Conservation (phyloP, 768 basidiomycete genomes). For the Auriculariales sp. region DNA sequence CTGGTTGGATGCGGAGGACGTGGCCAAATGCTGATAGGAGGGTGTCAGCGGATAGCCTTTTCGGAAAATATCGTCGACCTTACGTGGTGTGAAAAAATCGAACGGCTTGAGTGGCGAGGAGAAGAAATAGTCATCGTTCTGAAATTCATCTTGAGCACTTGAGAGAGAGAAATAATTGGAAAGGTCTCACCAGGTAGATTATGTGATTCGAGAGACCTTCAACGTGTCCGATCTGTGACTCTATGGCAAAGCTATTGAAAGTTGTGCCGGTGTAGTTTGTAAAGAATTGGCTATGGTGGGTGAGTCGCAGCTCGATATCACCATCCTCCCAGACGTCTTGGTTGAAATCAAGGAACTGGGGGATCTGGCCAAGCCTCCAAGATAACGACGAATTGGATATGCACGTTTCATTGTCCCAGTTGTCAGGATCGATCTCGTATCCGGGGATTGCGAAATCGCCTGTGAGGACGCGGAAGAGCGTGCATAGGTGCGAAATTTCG, state of each 20-base stretch:
- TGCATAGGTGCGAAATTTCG: slow-evolving; percentile 16
- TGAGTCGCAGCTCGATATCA: slow-evolving; percentile 15
- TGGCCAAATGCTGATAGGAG: slow-evolving; percentile 6
- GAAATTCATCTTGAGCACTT: background rate
- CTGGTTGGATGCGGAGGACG: slow-evolving; percentile 13
- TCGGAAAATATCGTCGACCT: background rate
- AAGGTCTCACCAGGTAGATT: slow-evolving; percentile 1
- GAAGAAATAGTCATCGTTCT: slow-evolving; percentile 31
- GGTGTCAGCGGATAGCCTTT: background rate
- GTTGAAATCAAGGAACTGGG: slow-evolving; percentile 23
- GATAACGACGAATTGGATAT: background rate
- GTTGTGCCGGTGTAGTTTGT: slow-evolving; percentile 9
- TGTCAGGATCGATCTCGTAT: slow-evolving; percentile 1
- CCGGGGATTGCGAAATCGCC: slow-evolving; percentile 17
- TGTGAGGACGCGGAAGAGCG: slow-evolving; percentile 20
- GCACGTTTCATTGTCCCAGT: slow-evolving; percentile 3
- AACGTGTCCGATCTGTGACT: slow-evolving; percentile 19
- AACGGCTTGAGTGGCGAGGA: slow-evolving; percentile 14
- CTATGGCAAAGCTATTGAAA: slow-evolving; percentile 24
- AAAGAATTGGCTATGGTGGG: slow-evolving; percentile 19
- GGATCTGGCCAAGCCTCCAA: slow-evolving; percentile 22
- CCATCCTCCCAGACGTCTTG: slow-evolving; percentile 13
- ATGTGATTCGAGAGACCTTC: slow-evolving; percentile 18
- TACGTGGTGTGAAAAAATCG: slow-evolving; percentile 17
- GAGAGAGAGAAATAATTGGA: background rate